Evolutionary conservation across 345 rosid genomes (phyloP).

Genomic region (Pistacia vera): DNA sequence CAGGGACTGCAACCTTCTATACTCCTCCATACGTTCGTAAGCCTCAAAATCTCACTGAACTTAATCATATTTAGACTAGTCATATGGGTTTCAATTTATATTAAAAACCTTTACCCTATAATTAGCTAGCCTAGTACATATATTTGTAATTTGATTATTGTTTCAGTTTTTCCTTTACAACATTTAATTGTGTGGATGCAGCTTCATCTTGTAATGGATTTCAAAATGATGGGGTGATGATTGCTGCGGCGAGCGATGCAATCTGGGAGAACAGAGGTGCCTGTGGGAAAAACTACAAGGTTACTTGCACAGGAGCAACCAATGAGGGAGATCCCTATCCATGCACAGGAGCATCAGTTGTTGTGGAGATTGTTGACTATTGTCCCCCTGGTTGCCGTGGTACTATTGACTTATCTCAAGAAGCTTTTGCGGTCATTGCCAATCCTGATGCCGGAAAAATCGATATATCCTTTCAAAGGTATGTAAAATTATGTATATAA

Average conservation of each 20-base stretch:
- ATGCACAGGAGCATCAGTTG: constrained; percentile 16
- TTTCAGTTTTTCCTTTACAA: neutral
- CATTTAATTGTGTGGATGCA: neutral
- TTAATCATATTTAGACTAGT: too few species aligned
- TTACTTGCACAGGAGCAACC: constrained; percentile 13
- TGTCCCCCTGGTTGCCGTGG: constrained; percentile 22
- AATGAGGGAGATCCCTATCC: constrained; percentile 17
- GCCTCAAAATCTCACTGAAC: neutral
- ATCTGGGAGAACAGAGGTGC: constrained; percentile 17
- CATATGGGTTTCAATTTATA: too few species aligned
- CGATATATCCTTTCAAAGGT: constrained; percentile 6
- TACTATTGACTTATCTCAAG: constrained; percentile 28
- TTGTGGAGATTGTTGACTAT: constrained; percentile 23
- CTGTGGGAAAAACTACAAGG: constrained; percentile 19
- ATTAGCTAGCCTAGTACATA: too few species aligned
- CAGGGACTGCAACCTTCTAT: constrained; percentile 26
- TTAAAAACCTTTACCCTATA: too few species aligned
- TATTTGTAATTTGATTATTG: neutral
- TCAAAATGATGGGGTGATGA: constrained; percentile 2
- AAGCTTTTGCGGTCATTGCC: constrained; percentile 23
- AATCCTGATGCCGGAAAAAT: constrained; percentile 22
- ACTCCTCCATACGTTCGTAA: constrained; percentile 25
- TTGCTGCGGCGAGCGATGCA: constrained; percentile 16
- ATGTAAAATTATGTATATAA: neutral
- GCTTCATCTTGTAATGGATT: constrained; percentile 25